Base-by-base conservation (phyloP, 2,329 filamentous ascomycete genomes). In the Plectosphaerella plurivora region DNA sequence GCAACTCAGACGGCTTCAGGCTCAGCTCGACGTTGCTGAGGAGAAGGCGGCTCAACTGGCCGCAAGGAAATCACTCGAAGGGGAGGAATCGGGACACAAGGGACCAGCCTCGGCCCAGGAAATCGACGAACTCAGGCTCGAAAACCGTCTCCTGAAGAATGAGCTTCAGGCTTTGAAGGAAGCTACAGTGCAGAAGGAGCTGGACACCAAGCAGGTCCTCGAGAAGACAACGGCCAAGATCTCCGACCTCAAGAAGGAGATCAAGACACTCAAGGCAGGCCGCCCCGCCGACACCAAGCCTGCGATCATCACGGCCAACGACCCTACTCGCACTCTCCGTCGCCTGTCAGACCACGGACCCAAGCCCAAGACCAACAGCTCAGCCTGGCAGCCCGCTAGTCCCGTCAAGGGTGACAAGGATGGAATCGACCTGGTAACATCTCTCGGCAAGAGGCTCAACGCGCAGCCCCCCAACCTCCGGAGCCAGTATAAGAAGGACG, bases 181-280 rank as follows among this genome's bases (percentile, higher is more conserved):
- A 33, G 73, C 81, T 45, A 76, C 78, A 16, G 78, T 83, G 55
- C 64, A 72, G 6, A 75, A 76, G 37, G 76, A 81, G n/a, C 67
- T 71, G 9, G 81, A 86, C 54, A 79, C 78, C 4, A 75, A 78
- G 58, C 72, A 76, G 15, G 78, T 84, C 3, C 58, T 85, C 45
- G 73, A 78, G 50, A 76, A 76, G 56, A 81, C 82, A 51, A 80
- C 84, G 53, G 70, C 73, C 39, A 81, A 81, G 63, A 82, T 84
- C 54, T 68, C 74, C 9, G 73, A 78, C 44, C 72, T 86, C 8
- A 80, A 79, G 63, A 78, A 75, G 57, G 76, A 81, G 57, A 64
- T 83, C 39, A 72, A 71, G 53, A 65, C 65, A 1, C 65, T 83
- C 3, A 78, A 77, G 60, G 60, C 55, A 11, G 58, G 57, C 10